Conservation (phyloP, 129 eudicot genomes). For the Sambucus nigra region DNA sequence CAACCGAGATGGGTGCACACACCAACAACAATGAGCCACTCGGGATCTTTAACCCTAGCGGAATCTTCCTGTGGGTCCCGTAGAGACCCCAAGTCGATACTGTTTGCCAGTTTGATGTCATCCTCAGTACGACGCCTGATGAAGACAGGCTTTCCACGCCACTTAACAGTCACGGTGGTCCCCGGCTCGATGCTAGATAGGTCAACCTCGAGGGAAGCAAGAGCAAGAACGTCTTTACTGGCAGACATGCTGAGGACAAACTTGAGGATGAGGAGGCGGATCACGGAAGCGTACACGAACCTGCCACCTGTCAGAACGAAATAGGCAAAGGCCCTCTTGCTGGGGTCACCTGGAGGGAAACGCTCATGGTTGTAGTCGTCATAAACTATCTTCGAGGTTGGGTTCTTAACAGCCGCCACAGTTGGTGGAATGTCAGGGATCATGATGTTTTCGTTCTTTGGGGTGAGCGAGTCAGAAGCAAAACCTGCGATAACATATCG, state of each 20-base stretch:
- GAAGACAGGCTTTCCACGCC: constrained; percentile 72
- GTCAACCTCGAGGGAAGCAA: constrained; percentile 58
- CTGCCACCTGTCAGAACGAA: constrained; percentile 59
- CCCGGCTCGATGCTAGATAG: constrained; percentile 59
- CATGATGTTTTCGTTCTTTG: constrained; percentile 22
- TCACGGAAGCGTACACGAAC: constrained; percentile 47
- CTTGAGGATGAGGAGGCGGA: constrained; percentile 50
- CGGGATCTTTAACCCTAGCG: constrained; percentile 51
- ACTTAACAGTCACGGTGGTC: constrained; percentile 48
- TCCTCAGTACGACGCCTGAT: constrained; percentile 55
- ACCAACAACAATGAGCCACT: constrained; percentile 58
- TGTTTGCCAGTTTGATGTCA: constrained; percentile 45
- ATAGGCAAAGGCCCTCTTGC: constrained; percentile 59
- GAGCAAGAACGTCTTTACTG: constrained; percentile 59
- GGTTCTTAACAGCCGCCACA: constrained; percentile 44
- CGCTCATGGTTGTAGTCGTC: constrained; percentile 53
- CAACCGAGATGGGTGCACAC: constrained; percentile 65
- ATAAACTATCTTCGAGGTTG: constrained; percentile 45
- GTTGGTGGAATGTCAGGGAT: constrained; percentile 34
- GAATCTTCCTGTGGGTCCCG: constrained; percentile 65
- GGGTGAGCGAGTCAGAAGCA: constrained; percentile 27
- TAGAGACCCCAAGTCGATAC: constrained; percentile 44
- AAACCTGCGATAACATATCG: constrained; percentile 29
- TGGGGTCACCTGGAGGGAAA: constrained; percentile 64
- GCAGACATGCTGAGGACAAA: constrained; percentile 64